Evolutionary conservation across 805 yeast species (phyloP).

Genomic region (Candida vaughaniae): DNA sequence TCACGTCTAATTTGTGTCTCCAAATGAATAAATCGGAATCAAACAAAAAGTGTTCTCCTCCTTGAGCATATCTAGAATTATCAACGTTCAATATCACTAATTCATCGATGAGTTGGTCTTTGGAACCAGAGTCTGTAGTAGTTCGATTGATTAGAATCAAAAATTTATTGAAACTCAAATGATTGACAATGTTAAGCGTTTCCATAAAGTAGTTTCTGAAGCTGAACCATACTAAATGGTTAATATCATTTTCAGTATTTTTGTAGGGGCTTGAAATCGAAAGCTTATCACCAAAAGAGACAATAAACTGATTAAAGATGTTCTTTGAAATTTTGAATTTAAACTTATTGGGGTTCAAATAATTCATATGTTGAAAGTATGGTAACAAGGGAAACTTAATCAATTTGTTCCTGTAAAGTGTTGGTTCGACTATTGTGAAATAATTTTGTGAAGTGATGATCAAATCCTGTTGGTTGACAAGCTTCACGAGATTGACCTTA

Average conservation of each 20-base stretch:
- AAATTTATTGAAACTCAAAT: constrained; percentile 35
- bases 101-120: constrained; percentile 29
- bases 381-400: constrained; percentile 32
- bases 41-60: constrained; percentile 31
- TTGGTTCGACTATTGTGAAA: constrained; percentile 19
- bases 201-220: constrained; percentile 33
- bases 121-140: constrained; percentile 14
- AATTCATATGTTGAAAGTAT: constrained; percentile 22
- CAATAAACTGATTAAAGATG: constrained; percentile 23
- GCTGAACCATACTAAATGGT: constrained; percentile 41
- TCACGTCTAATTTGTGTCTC: constrained; percentile 19
- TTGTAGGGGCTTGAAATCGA: constrained; percentile 31
- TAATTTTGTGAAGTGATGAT: constrained; percentile 26
- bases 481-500: constrained; percentile 20
- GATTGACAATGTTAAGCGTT: constrained; percentile 31
- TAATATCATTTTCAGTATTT: constrained; percentile 17
- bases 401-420: constrained; percentile 14
- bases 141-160: constrained; percentile 33
- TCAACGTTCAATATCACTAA: constrained; percentile 33
- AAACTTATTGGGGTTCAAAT: constrained; percentile 6
- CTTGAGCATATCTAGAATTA: constrained; percentile 30
- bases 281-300: constrained; percentile 27
- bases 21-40: constrained; percentile 40
- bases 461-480: constrained; percentile 12
- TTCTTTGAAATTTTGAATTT: constrained; percentile 23